Evolutionary conservation across 345 rosid genomes (phyloP), one percentile per base, ranked within the genome.

Genomic region (Melaleuca alternifolia): DNA sequence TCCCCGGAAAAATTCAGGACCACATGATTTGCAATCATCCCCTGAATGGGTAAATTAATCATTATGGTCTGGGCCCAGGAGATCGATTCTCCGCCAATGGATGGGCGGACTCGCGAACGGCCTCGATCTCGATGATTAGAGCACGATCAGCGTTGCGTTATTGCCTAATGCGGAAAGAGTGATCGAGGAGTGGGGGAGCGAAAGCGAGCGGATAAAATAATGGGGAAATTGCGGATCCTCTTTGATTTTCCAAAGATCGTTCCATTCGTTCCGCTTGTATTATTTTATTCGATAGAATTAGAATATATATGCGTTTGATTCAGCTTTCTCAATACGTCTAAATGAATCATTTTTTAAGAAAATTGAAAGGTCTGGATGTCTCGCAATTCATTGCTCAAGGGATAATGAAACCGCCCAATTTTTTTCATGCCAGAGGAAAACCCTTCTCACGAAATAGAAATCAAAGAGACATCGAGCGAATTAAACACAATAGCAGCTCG

Each of bases 401-500:
- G 76, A 21, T 0, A 30, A 44, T 0, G 6, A 8, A 62, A 62
- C 0, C 44, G 41, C 76, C 44, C 44, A 1, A 30, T 62, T 7
- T 15, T 15, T 30, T 62, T 30, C 41, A 30, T 15, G 23, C 76
- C 23, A 3, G 7, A 3, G 23, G 14, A 62, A 62, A 0, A 16
- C 24, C 16, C 30, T 65, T 15, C 6, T 65, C 1, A 11, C 16
- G 77, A 65, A 1, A 37, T 65, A 6, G 6, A 59, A 59, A 59
- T 16, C 8, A 10, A 59, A 59, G 16, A 0, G 8, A 59, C n/a
- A n/a, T n/a, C n/a, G n/a, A n/a, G n/a, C n/a, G n/a, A n/a, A n/a
- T n/a, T n/a, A n/a, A n/a, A n/a, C n/a, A n/a, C 15, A 0, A 6
- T 26, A 57, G 65, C 16, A 26, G 3, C 26, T 26, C 65, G 0